Evolutionary conservation across 345 rosid species (phyloP), one percentile per base, ranked within the genome.

Genomic region (Syzygium jambos): DNA sequence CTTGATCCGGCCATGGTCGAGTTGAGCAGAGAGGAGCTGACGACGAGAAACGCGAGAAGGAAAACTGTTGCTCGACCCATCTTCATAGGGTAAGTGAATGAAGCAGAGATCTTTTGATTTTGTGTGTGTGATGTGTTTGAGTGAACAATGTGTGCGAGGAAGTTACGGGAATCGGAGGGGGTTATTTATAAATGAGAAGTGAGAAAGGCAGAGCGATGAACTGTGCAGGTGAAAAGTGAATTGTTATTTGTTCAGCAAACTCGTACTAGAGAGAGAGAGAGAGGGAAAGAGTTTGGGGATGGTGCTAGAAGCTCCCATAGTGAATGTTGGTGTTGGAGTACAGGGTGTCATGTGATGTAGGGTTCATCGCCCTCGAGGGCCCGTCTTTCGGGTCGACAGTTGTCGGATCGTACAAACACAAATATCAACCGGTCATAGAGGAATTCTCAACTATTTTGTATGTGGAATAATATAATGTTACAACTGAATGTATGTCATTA

Each of bases 1-100:
- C 98, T 90, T 41, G 95, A 89, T 87, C 90, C 94, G 0, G 95
- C 96, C 78, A 88, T 73, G n/a, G 98, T 84, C 27, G 89, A 85
- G 87, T 94, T 89, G 77, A 92, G 92, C 87, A 93, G 87, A 43
- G 90, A 93, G 84, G 93, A 92, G 84, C 89, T 56, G 86, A 94
- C 89, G 86, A 95, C 80, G 85, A 96, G 90, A 51, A 91, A 91
- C 8, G 91, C 78, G 15, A 94, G 78, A 43, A 91, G 59, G 55
- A 92, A 52, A 51, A 90, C 52, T 38, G 89, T 85, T 2, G 54
- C 73, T 8, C 51, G 57, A 90, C 91, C 94, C 96, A 90, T 93
- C 86, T 89, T 89, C 61, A n/a, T 87, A 11, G n/a, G n/a, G 17
- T 17, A 19, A 77, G 54, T 25, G 82, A 54, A 54, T 38, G 80